Evolutionary conservation across 1,284 basidiomycete species (phyloP).

Genomic region (Neolentinus lepideus): DNA sequence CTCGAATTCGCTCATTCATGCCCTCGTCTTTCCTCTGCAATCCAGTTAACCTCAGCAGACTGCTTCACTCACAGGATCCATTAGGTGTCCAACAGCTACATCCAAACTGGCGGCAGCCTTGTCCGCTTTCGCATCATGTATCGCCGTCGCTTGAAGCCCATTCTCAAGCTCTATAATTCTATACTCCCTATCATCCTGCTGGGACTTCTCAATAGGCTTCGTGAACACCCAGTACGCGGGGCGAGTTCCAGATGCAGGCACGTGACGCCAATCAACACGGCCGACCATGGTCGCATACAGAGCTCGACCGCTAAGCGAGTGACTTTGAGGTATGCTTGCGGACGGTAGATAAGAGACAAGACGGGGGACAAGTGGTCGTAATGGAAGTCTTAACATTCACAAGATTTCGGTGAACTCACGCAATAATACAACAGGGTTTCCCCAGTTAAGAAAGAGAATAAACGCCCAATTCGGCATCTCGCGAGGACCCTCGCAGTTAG

Average conservation of each 20-base stretch:
- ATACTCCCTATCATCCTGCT: conserved; percentile 74
- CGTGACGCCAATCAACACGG: background rate
- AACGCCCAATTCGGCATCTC: background rate
- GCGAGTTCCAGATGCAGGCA: conserved; percentile 1
- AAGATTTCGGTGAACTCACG: background rate
- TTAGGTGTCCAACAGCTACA: conserved; percentile 92
- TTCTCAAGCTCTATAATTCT: conserved; percentile 82
- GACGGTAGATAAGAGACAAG: background rate
- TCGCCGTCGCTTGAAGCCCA: conserved; percentile 80
- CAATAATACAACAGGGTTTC: background rate
- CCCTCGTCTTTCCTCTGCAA: background rate
- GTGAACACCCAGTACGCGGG: conserved; percentile 51
- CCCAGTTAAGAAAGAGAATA: background rate
- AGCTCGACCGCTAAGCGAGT: background rate
- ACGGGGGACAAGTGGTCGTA: background rate
- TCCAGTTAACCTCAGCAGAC: background rate
- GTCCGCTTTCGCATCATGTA: conserved; percentile 87
- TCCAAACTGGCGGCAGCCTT: conserved; percentile 95
- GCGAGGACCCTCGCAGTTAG: background rate
- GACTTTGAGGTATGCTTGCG: background rate
- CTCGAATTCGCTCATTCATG: background rate
- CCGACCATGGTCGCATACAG: background rate
- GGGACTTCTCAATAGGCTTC: conserved; percentile 67
- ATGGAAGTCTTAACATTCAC: background rate
- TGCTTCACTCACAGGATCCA: conserved; percentile 72